Evolutionary conservation across 2,329 filamentous ascomycete genomes (phyloP).

Genomic region (Knufia petricola): DNA sequence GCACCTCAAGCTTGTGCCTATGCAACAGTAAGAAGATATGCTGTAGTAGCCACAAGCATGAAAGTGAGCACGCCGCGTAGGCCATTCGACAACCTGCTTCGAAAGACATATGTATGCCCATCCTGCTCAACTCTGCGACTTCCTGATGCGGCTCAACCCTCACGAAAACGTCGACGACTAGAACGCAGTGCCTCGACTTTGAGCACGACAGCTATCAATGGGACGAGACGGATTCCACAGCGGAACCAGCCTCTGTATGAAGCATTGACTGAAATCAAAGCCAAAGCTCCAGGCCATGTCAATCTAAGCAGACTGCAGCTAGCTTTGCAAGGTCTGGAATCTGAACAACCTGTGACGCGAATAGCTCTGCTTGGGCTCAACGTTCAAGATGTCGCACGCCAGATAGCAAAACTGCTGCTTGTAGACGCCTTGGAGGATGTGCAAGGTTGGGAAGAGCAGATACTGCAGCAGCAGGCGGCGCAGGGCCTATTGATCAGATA

Average conservation of each 20-base stretch:
- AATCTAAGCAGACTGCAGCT: constrained; percentile 52
- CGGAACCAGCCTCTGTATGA: constrained; percentile 45
- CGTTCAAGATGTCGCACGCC: constrained; percentile 41
- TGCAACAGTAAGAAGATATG: not conserved
- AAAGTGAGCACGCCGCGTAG: not conserved
- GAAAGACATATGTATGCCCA: constrained; percentile 29
- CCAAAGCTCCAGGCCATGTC: constrained; percentile 45
- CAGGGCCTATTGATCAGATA: constrained; percentile 57
- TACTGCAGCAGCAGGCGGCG: constrained; percentile 42
- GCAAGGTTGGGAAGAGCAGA: constrained; percentile 56
- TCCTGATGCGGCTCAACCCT: constrained; percentile 12
- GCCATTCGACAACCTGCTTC: constrained; percentile 15
- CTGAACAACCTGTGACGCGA: constrained; percentile 43
- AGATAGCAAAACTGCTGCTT: constrained; percentile 58
- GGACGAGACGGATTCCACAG: constrained; percentile 43
- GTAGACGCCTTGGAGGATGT: constrained; percentile 58
- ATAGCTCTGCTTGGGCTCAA: constrained; percentile 48
- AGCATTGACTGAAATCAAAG: constrained; percentile 42
- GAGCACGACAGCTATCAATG: constrained; percentile 45
- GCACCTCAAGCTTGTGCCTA: not conserved
- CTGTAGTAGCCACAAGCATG: not conserved
- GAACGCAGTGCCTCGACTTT: constrained; percentile 29
- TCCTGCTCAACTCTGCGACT: constrained; percentile 33
- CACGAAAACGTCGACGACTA: constrained; percentile 24
- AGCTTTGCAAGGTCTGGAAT: constrained; percentile 49